Conservation (phyloP, 1,284 basidiomycete species). For the Pholiota adiposa region DNA sequence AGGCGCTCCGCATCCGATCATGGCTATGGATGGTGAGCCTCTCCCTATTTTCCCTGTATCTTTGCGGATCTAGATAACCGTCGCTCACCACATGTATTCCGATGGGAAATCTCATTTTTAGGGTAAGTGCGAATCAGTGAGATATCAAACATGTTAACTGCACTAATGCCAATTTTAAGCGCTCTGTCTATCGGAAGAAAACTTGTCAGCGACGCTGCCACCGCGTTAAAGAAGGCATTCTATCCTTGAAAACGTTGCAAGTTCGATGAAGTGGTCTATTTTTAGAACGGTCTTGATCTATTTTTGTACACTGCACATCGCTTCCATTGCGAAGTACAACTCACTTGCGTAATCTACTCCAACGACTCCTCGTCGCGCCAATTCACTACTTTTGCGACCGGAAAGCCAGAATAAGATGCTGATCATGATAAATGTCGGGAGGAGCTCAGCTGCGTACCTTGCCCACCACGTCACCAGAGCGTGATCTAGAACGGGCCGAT, state of each 20-base stretch:
- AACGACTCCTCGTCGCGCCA: neutral
- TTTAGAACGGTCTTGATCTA: neutral
- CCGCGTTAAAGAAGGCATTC: conserved; percentile 22
- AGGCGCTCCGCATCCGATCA: conserved; percentile 67
- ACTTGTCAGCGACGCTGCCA: conserved; percentile 57
- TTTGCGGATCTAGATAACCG: neutral
- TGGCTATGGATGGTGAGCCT: conserved; percentile 68
- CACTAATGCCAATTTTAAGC: conserved; percentile 31
- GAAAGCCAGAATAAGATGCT: too few species aligned
- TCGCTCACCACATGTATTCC: neutral
- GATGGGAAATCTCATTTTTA: neutral
- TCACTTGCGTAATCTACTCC: neutral
- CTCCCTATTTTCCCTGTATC: conserved; percentile 13
- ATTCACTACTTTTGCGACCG: too few species aligned
- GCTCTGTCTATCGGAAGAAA: conserved; percentile 53
- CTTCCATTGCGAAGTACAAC: neutral
- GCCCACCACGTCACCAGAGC: neutral
- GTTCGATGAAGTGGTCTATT: too few species aligned
- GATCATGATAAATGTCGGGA: too few species aligned
- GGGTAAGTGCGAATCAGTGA: conserved; percentile 13
- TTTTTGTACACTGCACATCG: neutral
- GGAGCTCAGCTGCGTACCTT: too few species aligned
- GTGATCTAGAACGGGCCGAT: neutral
- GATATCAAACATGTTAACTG: neutral
- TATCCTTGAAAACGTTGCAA: neutral